These are phyloP conservation scores for Crinitomyces ghanaensis DNA, from an alignment of 805 yeast species.

Conservation along the genomic window DNA sequence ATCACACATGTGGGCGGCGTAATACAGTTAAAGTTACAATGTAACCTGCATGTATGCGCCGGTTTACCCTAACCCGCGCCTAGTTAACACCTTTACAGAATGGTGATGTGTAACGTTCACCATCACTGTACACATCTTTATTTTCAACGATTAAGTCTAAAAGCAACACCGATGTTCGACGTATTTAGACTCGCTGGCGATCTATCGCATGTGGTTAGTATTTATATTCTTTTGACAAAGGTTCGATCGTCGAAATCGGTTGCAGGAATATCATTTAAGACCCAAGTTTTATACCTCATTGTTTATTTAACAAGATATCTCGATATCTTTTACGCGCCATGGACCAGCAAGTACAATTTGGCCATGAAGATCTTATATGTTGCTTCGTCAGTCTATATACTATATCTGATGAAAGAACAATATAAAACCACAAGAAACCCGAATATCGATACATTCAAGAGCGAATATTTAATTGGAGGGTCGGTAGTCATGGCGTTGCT, in stretches of 20 bases:
- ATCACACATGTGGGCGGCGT: too few species aligned
- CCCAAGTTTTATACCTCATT: constrained; percentile 66
- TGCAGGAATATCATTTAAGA: constrained; percentile 78
- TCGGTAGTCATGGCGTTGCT: constrained; percentile 47
- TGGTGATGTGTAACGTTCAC: too few species aligned
- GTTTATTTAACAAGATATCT: constrained; percentile 68
- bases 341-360: constrained; percentile 55
- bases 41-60: too few species aligned
- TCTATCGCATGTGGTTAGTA: constrained; percentile 70
- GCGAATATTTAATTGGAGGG: constrained; percentile 57
- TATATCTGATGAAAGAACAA: constrained; percentile 55
- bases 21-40: too few species aligned
- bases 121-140: too few species aligned
- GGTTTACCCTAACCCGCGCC: too few species aligned
- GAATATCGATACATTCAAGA: constrained; percentile 61
- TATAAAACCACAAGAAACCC: constrained; percentile 48
- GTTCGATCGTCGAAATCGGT: constrained; percentile 55
- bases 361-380: constrained; percentile 76
- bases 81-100: too few species aligned
- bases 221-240: constrained; percentile 60
- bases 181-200: constrained; percentile 40
- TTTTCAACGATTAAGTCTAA: too few species aligned
- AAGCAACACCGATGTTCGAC: constrained; percentile 5
- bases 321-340: constrained; percentile 37
- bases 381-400: constrained; percentile 60